phyloP scores from a whole-genome alignment of 2,329 filamentous ascomycete species.

The Knoxdaviesia capensis region DNA sequence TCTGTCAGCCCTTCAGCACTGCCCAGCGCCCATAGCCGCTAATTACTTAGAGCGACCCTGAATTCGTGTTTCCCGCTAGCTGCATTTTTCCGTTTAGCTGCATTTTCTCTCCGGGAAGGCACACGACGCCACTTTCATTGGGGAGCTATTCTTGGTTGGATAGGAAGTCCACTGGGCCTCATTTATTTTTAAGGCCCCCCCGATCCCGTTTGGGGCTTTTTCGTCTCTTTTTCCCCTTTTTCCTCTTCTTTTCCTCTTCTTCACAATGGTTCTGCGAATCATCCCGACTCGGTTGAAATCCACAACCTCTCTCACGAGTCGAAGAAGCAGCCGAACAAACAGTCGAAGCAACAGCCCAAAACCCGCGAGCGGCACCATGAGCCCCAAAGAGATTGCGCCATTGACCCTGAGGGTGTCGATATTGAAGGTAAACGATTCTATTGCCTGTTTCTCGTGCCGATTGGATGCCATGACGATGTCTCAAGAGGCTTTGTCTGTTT shows the following conservation, averaged over 20 bases:
- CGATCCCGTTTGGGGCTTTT: neutral
- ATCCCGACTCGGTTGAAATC: slow-evolving; percentile 31
- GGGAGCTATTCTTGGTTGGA: neutral
- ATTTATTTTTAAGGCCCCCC: neutral
- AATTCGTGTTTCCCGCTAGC: no score
- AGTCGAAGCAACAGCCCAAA: slow-evolving; percentile 25
- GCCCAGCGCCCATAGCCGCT: no score
- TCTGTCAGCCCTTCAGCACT: no score
- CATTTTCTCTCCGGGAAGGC: no score
- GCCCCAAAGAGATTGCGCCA: slow-evolving; percentile 26
- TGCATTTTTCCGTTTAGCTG: no score
- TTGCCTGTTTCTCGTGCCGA: slow-evolving; percentile 1
- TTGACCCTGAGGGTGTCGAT: slow-evolving; percentile 32
- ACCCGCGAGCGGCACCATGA: slow-evolving; percentile 13
- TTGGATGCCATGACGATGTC: no score
- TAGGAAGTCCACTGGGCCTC: neutral
- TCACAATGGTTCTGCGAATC: slow-evolving; percentile 30
- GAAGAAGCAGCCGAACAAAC: slow-evolving; percentile 13
- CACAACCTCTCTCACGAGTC: slow-evolving; percentile 10
- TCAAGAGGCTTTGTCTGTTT: neutral
- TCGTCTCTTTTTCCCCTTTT: slow-evolving; percentile 1
- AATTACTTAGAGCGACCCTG: no score
- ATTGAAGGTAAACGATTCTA: slow-evolving; percentile 18
- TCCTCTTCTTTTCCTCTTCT: slow-evolving; percentile 1
- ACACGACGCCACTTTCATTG: neutral